Evolutionary conservation across 164 flowering plant species (phyloP), one percentile per base, ranked within the genome.

Genomic region (Magnolia kwangsiensis): DNA sequence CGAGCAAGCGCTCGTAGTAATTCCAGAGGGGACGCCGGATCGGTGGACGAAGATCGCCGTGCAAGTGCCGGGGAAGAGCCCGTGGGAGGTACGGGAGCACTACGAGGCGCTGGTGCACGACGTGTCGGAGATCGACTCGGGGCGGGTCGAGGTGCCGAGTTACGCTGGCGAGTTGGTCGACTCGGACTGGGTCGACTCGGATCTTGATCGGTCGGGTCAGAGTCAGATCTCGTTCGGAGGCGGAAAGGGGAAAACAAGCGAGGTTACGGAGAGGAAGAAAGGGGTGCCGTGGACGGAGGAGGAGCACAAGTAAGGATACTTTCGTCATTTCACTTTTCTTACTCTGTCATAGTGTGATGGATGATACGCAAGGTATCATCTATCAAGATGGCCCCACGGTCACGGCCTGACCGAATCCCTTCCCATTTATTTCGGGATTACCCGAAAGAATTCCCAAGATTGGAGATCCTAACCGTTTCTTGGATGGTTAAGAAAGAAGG

Each of bases 281-380:
- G 97, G 97, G 2, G 80, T 87, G 29, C 92, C 97, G 0, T 92
- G 97, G 95, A 87, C 91, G 0, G 93, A 88, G 78, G 91, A 89
- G 49, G 97, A 92, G 58, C 97, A 92, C 87, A 88, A 79, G 97
- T 89, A 69, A 61, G 69, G 37, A 20, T 1, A 27, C 19, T 65
- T 0, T 21, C 24, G 29, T 65, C 68, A 8, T 3, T 65, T 24
- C 21, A 11, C 50, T 0, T 23, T 10, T 61, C 10, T 65, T 37
- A 37, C 45, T 37, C 45, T 37, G 45, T 37, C 45, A 5, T 3
- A 37, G 4, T 37, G 45, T 37, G 45, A 37, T 37, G 45, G 45
- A 37, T 37, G 45, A 37, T 37, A 37, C 45, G 45, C 45, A 37
- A 3, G 45, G 45, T 37, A 37, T 37, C 45, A 37, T 37, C 45